phyloP scores from a whole-genome alignment of 495 filamentous ascomycete genomes.

The Penicillium cataractarum region DNA sequence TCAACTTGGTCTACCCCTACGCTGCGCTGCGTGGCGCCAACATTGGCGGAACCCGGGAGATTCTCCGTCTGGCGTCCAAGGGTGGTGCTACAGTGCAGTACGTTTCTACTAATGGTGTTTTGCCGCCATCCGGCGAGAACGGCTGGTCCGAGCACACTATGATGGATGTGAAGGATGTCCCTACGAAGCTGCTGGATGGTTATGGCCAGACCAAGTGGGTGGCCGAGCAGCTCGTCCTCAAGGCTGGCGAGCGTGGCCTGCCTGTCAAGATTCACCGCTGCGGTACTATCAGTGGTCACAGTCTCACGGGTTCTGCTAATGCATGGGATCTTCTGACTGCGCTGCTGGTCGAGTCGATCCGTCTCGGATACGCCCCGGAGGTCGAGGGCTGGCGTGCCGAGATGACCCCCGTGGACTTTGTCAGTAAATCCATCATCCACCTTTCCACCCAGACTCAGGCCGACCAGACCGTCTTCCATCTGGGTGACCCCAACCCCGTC shows the following conservation, averaged over 20 bases:
- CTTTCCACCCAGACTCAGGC: slow-evolving; percentile 57
- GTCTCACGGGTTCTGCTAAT: slow-evolving; percentile 64
- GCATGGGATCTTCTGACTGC: slow-evolving; percentile 69
- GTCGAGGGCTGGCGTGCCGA: slow-evolving; percentile 70
- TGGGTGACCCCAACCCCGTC: slow-evolving; percentile 67
- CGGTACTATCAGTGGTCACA: slow-evolving; percentile 69
- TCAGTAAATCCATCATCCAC: slow-evolving; percentile 65
- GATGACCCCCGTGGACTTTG: slow-evolving; percentile 74
- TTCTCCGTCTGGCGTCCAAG: slow-evolving; percentile 63
- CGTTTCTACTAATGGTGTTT: slow-evolving; percentile 69
- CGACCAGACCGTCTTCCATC: slow-evolving; percentile 62
- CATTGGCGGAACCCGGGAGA: slow-evolving; percentile 63
- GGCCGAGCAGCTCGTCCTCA: slow-evolving; percentile 66
- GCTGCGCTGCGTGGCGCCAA: slow-evolving; percentile 62
- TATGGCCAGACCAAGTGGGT: slow-evolving; percentile 72
- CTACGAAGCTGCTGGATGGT: slow-evolving; percentile 61
- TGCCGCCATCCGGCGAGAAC: slow-evolving; percentile 56
- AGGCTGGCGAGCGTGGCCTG: slow-evolving; percentile 60
- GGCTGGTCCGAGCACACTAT: slow-evolving; percentile 65
- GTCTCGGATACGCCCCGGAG: slow-evolving; percentile 62
- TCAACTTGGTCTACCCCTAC: slow-evolving; percentile 71
- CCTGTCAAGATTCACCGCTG: slow-evolving; percentile 64
- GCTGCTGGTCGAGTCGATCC: slow-evolving; percentile 67
- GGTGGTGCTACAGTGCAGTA: slow-evolving; percentile 68
- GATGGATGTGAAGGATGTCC: slow-evolving; percentile 60